Percentiles rank a stretch among this genome's conserved stretches.
phyloP scores from a whole-genome alignment of 176 grass and related monocot species.

The Oryza coarctata region DNA sequence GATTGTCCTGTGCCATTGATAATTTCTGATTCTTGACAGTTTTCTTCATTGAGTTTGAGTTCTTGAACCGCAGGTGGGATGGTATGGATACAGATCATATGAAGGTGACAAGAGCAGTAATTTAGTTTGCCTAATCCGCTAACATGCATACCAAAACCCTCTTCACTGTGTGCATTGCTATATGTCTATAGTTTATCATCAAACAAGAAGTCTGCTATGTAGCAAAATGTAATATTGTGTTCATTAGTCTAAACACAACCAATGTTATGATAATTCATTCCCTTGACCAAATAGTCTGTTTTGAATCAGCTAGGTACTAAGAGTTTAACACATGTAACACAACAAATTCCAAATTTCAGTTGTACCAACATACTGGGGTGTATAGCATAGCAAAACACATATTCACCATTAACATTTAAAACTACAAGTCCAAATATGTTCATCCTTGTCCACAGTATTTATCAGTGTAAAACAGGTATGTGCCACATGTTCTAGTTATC shows the following conservation, averaged over 20 bases:
- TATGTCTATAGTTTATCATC: neutral
- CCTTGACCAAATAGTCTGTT: slow-evolving; percentile 5
- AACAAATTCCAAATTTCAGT: slow-evolving; percentile 11
- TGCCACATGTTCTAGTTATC: neutral
- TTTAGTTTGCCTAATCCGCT: neutral
- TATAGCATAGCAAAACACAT: neutral
- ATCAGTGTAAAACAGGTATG: neutral
- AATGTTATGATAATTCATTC: neutral
- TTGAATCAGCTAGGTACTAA: neutral
- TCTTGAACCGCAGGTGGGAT: neutral
- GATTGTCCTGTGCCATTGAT: neutral
- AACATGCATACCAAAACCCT: neutral
- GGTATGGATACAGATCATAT: neutral
- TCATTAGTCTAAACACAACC: neutral
- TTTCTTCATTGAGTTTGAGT: neutral
- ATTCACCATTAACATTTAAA: neutral
- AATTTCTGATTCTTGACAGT: neutral
- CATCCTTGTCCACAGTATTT: neutral
- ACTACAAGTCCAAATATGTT: neutral
- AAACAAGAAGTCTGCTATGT: neutral
- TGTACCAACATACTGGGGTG: neutral
- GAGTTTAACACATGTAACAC: neutral
- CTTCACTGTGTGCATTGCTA: neutral
- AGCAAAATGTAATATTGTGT: neutral
- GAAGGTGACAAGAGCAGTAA: neutral